phyloP scores from a whole-genome alignment of 1,284 basidiomycete genomes.

The Chalciporus sp. region DNA sequence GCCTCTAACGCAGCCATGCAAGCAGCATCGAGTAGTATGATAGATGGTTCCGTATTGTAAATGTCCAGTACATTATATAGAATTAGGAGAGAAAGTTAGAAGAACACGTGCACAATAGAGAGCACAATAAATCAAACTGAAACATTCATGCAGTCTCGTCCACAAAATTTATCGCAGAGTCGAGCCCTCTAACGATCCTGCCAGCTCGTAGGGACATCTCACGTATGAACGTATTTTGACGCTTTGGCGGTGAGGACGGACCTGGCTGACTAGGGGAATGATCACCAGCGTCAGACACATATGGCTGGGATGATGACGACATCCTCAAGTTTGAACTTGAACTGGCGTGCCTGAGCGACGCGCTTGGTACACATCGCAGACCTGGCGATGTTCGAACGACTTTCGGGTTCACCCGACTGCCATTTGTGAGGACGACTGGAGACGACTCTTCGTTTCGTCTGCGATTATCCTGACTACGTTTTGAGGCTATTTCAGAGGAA shows the following conservation, averaged over 20 bases:
- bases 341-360: slow-evolving; percentile 20
- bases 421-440: background rate
- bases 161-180: slow-evolving; percentile 52
- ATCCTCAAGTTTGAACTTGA: slow-evolving; percentile 33
- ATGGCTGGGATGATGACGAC: slow-evolving; percentile 8
- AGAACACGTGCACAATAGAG: background rate
- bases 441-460: slow-evolving; percentile 4
- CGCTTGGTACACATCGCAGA: background rate
- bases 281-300: slow-evolving; percentile 18
- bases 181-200: slow-evolving; percentile 43
- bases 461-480: slow-evolving; percentile 10
- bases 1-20: too few relatives aligned
- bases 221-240: slow-evolving; percentile 33
- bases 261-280: background rate
- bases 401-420: background rate
- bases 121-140: background rate
- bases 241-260: slow-evolving; percentile 16
- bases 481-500: slow-evolving; percentile 9
- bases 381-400: slow-evolving; percentile 3
- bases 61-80: background rate
- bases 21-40: background rate
- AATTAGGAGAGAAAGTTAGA: background rate
- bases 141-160: slow-evolving; percentile 30
- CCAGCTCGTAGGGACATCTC: slow-evolving; percentile 40
- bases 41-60: background rate